Percentiles rank a stretch among this genome's conserved stretches.
Conservation (phyloP, 1,284 basidiomycete genomes). For the Pisolithus thermaeus region DNA sequence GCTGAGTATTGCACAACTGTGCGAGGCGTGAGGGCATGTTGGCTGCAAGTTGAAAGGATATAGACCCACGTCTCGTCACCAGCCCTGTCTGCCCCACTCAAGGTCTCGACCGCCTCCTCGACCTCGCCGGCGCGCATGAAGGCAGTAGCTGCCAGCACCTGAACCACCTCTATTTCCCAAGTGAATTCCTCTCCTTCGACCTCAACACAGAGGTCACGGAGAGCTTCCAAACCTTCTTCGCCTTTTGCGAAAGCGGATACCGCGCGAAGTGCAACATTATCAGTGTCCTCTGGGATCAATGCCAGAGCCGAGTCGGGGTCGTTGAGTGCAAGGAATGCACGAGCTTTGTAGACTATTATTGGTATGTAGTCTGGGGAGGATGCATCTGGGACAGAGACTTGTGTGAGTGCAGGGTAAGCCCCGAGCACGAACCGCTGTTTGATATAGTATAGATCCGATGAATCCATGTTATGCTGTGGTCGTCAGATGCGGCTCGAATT, state of each 20-base stretch:
- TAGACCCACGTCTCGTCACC: slow-evolving; percentile 51
- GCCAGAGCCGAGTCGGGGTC: slow-evolving; percentile 51
- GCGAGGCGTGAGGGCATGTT: neutral
- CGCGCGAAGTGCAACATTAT: slow-evolving; percentile 68
- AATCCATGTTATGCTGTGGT: slow-evolving; percentile 49
- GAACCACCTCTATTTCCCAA: slow-evolving; percentile 64
- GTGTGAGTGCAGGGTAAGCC: slow-evolving; percentile 58
- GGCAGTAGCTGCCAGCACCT: slow-evolving; percentile 77
- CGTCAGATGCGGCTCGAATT: neutral
- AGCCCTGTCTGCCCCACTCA: slow-evolving; percentile 64
- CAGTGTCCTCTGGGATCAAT: slow-evolving; percentile 51
- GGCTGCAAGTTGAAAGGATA: neutral
- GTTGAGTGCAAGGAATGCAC: slow-evolving; percentile 75
- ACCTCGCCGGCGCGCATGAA: slow-evolving; percentile 80
- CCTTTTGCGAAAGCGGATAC: slow-evolving; percentile 63
- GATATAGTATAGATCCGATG: slow-evolving; percentile 76
- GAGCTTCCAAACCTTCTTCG: slow-evolving; percentile 68
- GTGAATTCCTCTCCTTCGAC: slow-evolving; percentile 71
- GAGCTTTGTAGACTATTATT: slow-evolving; percentile 75
- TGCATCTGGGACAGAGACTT: slow-evolving; percentile 51
- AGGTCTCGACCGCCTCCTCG: slow-evolving; percentile 87
- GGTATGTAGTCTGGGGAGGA: slow-evolving; percentile 59
- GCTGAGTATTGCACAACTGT: slow-evolving; percentile 72
- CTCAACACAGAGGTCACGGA: slow-evolving; percentile 83
- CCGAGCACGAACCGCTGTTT: slow-evolving; percentile 84